Base-by-base conservation (phyloP, 345 rosid species). In the Ceriops zippeliana region DNA sequence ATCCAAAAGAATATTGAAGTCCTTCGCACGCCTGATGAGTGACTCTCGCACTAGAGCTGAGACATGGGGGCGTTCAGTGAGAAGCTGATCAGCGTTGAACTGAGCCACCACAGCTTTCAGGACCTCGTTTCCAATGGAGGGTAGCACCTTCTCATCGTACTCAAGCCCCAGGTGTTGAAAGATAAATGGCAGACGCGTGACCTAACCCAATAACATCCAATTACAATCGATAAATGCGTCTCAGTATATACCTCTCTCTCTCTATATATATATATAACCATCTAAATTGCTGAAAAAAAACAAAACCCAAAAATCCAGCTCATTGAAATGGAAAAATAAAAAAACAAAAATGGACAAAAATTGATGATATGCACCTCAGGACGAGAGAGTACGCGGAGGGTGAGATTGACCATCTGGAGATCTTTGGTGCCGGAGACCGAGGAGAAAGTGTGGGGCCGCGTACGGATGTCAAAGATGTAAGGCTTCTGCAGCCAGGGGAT, bases 51-150 rank as follows among this genome's bases (percentile, higher is more conserved):
- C 98, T 66, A 96, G 70, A 5, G 96, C 93, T 4, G 98, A 96
- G 21, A 96, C 99, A 34, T 84, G 92, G 24, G 99, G 96, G 73
- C 99, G 93, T 47, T 96, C 99, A 0, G 99, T 96, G 46, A 96
- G 96, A 28, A 96, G 98, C 82, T 96, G 98, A 65, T 96, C 99
- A 4, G 99, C 99, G 78, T 96, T 96, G 86, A 92, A 90, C 62
- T 83, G 96, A 30, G 98, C 97, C 19, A 96, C 99, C 5, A 92
- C 98, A 21, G 99, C 87, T 82, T 96, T 96, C 81, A 96, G 71
- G n/a, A 96, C 97, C 83, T 96, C 98, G 64, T 96, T 96, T n/a
- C 99, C 99, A 47, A 95, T 95, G 0, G 99, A 95, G 0, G 99
- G 99, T 31, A 95, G 96, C 70, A 95, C 98, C 82, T 91, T 95